Evolutionary conservation across 129 eudicot species (phyloP), one percentile per base, ranked within the genome.

Genomic region (Flaveria robusta): DNA sequence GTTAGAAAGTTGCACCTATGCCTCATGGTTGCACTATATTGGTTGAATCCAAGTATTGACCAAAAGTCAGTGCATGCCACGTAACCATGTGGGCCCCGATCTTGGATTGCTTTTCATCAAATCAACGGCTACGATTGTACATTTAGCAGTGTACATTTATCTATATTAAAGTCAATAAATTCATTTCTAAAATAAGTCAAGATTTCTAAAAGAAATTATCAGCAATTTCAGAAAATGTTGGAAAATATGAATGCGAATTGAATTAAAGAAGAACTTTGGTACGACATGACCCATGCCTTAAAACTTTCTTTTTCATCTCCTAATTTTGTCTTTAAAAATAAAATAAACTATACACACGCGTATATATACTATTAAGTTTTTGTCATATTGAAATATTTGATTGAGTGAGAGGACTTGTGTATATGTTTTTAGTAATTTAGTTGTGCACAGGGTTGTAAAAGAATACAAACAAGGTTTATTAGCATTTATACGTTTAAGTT

Each of bases 31-130:
- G 52, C 79, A 77, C 83, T 75, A 34, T 54, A 54, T 77, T 80
- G 84, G 76, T 66, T 66, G 81, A 71, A 76, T 47, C 79, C 75
- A 74, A 74, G 43, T 66, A 43, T 34, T 50, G 69, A 69, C 75
- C 70, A 60, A 70, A 55, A 71, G 84, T 75, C 56, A 83, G 89
- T 78, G 85, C 83, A 83, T 64, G 70, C 79, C 88, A 85, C 87
- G 70, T 85, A 51, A 67, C 74, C 68, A 77, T 15, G 70, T 79
- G 88, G 90, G 76, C 49, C 79, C 86, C 84, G 71, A 60, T 66
- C 29, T 23, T 7, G 66, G 74, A 54, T 74, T 72, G 51, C 65
- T 65, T 50, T 84, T 54, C 71, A 74, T 59, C 74, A 76, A 58
- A 60, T 60, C 84, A 82, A 83, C 77, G 81, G 86, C 63, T 31